Base-by-base conservation (phyloP, 192 early-diverging fungal species). In the Dispira parvispora region DNA sequence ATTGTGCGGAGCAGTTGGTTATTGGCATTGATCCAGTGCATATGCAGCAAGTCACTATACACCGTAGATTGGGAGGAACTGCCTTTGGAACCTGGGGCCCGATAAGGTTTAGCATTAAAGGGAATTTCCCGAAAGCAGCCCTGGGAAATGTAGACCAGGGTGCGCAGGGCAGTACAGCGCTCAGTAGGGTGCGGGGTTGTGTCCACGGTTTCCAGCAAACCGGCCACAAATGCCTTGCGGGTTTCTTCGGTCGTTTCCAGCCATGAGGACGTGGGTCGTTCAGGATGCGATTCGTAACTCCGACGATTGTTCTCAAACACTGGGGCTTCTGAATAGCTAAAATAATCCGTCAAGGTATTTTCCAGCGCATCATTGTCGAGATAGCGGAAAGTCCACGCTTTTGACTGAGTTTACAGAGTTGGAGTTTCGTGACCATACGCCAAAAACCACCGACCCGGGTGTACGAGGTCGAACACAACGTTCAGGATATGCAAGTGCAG, bases 271-370 rank as follows among this genome's bases (percentile, higher is more conserved):
- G n/a, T 26, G 25, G 54, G 54, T 3, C 25, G 16, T 3, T 26
- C 1, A 3, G 54, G 54, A 13, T 23, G 25, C 12, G n/a, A 13
- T 20, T 20, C 54, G 26, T 56, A 56, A 26, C 26, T 3, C 26
- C 16, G 54, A 27, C 26, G 26, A 26, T 56, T 23, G 1, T 20
- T 3, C 21, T 56, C 54, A 56, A 56, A 56, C 0, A 14, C 2
- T 10, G 54, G 54, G 3, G 54, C 10, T 56, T 56, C 54, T 3
- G 12, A 27, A 20, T 56, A 56, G 54, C 54, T 56, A 27, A 25
- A 56, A 27, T 56, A 56, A 27, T 56, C 54, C 5, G 54, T 56
- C n/a, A 56, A 27, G 10, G 54, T 20, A 21, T 56, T 56, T 14
- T 13, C 26, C 5, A 56, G 54, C 13, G 54, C 54, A 26, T 56